Evolutionary conservation across 2,329 filamentous ascomycete species (phyloP), one percentile per base, ranked within the genome.

Genomic region (Cercospora zeae-maydis): DNA sequence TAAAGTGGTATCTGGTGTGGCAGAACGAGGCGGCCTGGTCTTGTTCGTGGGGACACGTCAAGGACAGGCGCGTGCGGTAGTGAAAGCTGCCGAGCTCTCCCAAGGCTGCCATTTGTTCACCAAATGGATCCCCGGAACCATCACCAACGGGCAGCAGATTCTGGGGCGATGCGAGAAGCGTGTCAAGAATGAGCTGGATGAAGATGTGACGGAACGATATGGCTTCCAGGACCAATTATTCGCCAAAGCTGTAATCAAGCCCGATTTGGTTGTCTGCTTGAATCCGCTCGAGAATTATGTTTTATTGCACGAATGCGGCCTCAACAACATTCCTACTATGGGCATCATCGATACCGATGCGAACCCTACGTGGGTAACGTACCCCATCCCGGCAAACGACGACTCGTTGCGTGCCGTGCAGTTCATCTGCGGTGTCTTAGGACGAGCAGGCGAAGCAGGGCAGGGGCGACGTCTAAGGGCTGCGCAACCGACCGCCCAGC

Each of bases 301-400:
- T 6, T 75, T 97, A 75, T 81, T 99, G 73, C 92, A 95, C 77
- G 95, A 99, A 81, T 98, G 95, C 76, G 91, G 89, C 0, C 76
- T 92, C 62, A 89, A 91, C 75, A 91, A 89, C 73, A 90, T 99
- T 62, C 95, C 95, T 0, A 98, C 95, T 0, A 95, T 99, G 72
- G 95, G 93, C 52, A 83, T 99, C 62, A 89, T 98, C 69, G 95
- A 99, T 77, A 98, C 95, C 0, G 90, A 99, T 76, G 88, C 88
- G 2, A 90, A 98, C 77, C 91, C 95, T 0, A 91, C 91, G 0
- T 93, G 91, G 86, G 92, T 98, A 56, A 98, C 95, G 3, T 99
- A 99, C 75, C 90, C 91, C 13, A 97, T 99, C 70, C 95, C 95
- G 1, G 92, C 92, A 56, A 99, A 99, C 76, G 95, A 99, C 74